Percentiles rank a stretch among this genome's conserved stretches.
phyloP scores from a whole-genome alignment of 2,329 filamentous ascomycete species.

The Colletotrichum viniferum region DNA sequence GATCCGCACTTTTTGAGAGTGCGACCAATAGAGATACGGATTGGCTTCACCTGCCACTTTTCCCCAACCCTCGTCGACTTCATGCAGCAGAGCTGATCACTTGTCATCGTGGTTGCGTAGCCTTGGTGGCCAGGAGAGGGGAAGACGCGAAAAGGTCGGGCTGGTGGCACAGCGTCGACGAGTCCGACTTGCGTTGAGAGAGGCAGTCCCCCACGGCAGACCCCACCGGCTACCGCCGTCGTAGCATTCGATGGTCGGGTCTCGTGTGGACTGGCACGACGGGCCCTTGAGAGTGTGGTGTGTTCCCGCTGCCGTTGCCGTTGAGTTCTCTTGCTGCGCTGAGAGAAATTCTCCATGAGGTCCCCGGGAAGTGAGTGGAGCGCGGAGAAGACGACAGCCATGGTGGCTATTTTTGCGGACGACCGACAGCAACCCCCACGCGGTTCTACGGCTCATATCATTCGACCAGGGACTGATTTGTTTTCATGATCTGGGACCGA shows the following conservation, averaged over 20 bases:
- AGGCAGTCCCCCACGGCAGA: neutral
- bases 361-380: neutral
- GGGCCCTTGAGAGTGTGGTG: neutral
- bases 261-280: neutral
- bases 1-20: neutral
- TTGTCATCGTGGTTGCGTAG: conserved; percentile 3
- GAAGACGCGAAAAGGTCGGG: neutral
- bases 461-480: conserved; percentile 8
- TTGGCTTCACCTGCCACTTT: neutral
- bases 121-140: neutral
- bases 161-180: neutral
- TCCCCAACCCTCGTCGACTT: conserved; percentile 6
- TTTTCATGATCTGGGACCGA: neutral
- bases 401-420: conserved; percentile 9
- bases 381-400: conserved; percentile 9
- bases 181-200: neutral
- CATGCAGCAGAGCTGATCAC: conserved; percentile 1
- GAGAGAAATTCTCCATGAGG: neutral
- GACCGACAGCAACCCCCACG: conserved; percentile 8
- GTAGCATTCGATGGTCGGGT: conserved; percentile 14
- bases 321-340: neutral
- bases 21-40: neutral
- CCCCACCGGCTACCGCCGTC: neutral
- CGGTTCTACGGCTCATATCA: conserved; percentile 6
- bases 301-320: neutral